A percentile compares a stretch with the other conserved stretches of the same genome.
Conservation (phyloP, 805 yeast genomes). For the Suhomyces faveliae region DNA sequence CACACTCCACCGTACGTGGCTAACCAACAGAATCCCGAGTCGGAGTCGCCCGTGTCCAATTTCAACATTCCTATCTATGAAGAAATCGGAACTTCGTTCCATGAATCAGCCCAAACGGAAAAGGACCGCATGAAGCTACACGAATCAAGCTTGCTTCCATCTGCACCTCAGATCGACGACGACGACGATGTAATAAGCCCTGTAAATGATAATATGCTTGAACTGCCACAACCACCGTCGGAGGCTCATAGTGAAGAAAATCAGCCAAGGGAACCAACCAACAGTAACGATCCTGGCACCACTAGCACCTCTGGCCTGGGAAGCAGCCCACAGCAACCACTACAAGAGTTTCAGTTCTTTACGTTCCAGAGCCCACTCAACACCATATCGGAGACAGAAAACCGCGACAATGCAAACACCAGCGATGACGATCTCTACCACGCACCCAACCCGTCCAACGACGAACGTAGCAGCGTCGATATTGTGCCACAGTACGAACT, state of each 20-base stretch:
- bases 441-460: constrained; percentile 10
- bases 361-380: constrained; percentile 9
- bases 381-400: constrained; percentile 5
- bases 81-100: not conserved
- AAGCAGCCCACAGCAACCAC: not conserved
- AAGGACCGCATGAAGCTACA: constrained; percentile 53
- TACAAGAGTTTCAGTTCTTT: constrained; percentile 11
- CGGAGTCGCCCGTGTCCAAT: constrained; percentile 6
- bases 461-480: constrained; percentile 24
- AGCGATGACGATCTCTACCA: constrained; percentile 19
- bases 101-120: constrained; percentile 37
- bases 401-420: constrained; percentile 1
- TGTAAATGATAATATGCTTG: constrained; percentile 6
- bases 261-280: not conserved
- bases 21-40: not conserved
- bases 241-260: not conserved
- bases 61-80: constrained; percentile 10
- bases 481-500: constrained; percentile 36
- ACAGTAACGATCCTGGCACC: no score
- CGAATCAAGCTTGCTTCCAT: constrained; percentile 64
- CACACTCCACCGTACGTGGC: constrained; percentile 32
- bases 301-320: no score
- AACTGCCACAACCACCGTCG: constrained; percentile 5
- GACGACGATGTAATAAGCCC: constrained; percentile 19
- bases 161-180: constrained; percentile 41